Evolutionary conservation across 345 rosid genomes (phyloP).

Genomic region (Draba incana): DNA sequence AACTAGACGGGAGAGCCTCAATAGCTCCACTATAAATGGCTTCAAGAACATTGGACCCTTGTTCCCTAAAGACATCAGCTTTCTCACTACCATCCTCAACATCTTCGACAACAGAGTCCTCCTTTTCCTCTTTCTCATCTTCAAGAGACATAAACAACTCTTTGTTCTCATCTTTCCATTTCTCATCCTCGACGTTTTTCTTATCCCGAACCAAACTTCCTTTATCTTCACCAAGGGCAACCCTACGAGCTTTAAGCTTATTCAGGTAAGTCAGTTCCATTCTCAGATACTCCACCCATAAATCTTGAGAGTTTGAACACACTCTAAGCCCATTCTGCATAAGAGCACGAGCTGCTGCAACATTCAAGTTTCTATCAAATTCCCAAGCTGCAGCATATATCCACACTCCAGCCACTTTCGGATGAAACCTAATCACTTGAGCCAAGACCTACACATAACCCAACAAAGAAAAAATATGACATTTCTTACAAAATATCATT

Average conservation of each 20-base stretch:
- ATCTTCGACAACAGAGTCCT: conserved; percentile 44
- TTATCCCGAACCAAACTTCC: conserved; percentile 58
- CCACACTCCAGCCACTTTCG: conserved; percentile 85
- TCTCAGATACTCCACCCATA: conserved; percentile 90
- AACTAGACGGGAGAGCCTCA: conserved; percentile 70
- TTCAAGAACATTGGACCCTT: conserved; percentile 63
- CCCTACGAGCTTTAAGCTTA: conserved; percentile 78
- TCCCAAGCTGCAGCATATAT: conserved; percentile 99
- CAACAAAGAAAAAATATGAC: background rate
- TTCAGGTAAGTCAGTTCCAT: conserved; percentile 92
- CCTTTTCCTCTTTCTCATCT: conserved; percentile 51
- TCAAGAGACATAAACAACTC: conserved; percentile 65
- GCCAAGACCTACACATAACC: conserved; percentile 62
- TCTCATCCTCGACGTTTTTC: conserved; percentile 46
- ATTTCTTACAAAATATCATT: background rate
- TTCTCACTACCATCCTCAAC: conserved; percentile 53
- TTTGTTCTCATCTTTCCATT: conserved; percentile 71
- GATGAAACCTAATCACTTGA: conserved; percentile 82
- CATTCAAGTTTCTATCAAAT: conserved; percentile 81
- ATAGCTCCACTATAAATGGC: conserved; percentile 71
- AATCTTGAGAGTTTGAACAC: conserved; percentile 77
- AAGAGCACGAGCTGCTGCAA: conserved; percentile 79
- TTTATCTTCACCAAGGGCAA: conserved; percentile 77
- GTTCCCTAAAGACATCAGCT: conserved; percentile 61
- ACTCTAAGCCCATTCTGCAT: conserved; percentile 90